Base-by-base conservation (phyloP, 169 alveolate genomes). In the Plasmodium yoelii region DNA sequence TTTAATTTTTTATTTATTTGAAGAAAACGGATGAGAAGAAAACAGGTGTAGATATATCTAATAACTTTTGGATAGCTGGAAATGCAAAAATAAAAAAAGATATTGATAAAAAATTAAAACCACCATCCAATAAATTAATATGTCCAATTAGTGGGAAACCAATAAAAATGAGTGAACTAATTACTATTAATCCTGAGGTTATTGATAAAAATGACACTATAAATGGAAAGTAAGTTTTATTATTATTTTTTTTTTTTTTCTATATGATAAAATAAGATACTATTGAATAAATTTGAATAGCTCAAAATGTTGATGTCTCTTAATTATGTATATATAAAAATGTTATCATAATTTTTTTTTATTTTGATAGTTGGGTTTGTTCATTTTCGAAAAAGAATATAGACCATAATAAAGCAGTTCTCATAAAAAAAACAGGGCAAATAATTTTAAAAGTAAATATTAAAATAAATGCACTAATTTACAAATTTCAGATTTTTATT, bases 101-200 rank as follows among this genome's bases (percentile, higher is more conserved):
- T 26, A 60, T 42, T 24, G 55, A 51, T 8, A 80, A 80, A 18
- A 64, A 80, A 39, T 15, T 47, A n/a, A 80, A 55, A 28, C 82
- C 82, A 8, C 90, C 90, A 8, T 87, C 89, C 46, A 90, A 87
- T 22, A 39, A 72, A 3, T 64, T 95, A 10, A 59, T 80, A 9
- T 95, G 97, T 74, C 97, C 97, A 26, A 93, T 95, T 59, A 90
- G 95, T 60, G 94, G 95, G 56, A 90, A 91, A 51, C 94, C 95
- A 6, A 49, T 95, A 51, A 95, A 93, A 49, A 63, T 95, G 51
- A 93, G 71, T 61, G 96, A 95, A 60, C 88, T 95, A 42, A 91
- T 94, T 56, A 90, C 94, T 44, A 67, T 95, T 19, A 71, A 94
- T 59, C 97, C 97, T 5, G 96, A 94, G 46, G 46, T 69, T 2